Evolutionary conservation across 2,329 filamentous ascomycete genomes (phyloP).

Genomic region (Chrysoporthe cubensis): DNA sequence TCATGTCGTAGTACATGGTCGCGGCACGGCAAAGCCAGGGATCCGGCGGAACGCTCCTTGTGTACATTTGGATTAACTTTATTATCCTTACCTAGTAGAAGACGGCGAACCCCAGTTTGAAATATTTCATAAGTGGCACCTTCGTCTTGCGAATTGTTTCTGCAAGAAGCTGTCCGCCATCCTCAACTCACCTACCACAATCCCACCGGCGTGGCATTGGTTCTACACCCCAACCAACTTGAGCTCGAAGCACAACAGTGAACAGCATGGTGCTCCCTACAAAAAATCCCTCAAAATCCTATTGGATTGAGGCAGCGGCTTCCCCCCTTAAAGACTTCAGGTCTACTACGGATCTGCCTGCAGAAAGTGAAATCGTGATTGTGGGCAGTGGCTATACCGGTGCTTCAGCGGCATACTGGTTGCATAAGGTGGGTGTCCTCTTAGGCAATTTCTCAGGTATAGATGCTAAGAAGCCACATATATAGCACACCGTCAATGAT

Average conservation of each 20-base stretch:
- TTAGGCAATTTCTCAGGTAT: background rate
- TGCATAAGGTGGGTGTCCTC: conserved; percentile 30
- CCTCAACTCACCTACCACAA: background rate
- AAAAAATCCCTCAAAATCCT: conserved; percentile 29
- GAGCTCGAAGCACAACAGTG: background rate
- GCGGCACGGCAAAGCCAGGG: background rate
- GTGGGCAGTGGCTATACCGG: conserved; percentile 34
- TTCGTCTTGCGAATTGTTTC: background rate
- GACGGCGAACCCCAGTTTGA: background rate
- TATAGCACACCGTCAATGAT: conserved; percentile 29
- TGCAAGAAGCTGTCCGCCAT: background rate
- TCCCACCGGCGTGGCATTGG: background rate
- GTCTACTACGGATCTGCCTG: conserved; percentile 27
- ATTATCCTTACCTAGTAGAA: background rate
- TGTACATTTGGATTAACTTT: background rate
- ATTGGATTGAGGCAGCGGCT: conserved; percentile 30
- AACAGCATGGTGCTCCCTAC: conserved; percentile 30
- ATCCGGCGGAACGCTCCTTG: background rate
- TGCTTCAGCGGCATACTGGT: conserved; percentile 36
- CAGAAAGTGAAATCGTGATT: conserved; percentile 32
- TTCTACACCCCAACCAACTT: background rate
- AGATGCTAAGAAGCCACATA: background rate
- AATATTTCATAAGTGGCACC: background rate
- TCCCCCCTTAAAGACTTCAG: conserved; percentile 25
- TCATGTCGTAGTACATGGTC: conserved; percentile 3